Evolutionary conservation across 2,329 filamentous ascomycete species (phyloP).

Genomic region (Colletotrichum chlorophyti): DNA sequence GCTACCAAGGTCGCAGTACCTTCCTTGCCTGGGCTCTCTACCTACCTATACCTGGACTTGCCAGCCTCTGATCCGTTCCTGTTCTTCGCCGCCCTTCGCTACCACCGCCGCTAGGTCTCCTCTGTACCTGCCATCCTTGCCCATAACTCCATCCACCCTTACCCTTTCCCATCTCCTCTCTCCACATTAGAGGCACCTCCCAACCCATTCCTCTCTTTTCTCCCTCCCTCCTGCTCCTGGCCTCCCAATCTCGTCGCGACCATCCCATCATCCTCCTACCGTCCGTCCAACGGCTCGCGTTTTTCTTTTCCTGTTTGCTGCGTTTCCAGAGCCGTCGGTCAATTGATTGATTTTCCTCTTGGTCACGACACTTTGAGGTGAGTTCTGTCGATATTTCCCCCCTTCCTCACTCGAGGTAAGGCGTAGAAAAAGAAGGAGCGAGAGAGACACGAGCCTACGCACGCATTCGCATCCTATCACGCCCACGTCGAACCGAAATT

Average conservation of each 20-base stretch:
- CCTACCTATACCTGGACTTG: neutral
- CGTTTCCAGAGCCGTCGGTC: conserved; percentile 20
- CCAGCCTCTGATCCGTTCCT: conserved; percentile 18
- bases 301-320: conserved; percentile 31
- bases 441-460: neutral
- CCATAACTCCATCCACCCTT: conserved; percentile 26
- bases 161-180: conserved; percentile 28
- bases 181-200: conserved; percentile 31
- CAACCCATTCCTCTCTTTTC: conserved; percentile 32
- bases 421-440: neutral
- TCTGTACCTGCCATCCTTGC: conserved; percentile 26
- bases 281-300: conserved; percentile 27
- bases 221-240: conserved; percentile 29
- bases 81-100: conserved; percentile 6
- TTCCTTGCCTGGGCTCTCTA: too few species aligned
- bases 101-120: too few species aligned
- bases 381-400: neutral
- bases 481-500: neutral
- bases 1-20: too few species aligned
- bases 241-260: conserved; percentile 27
- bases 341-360: conserved; percentile 18
- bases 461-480: neutral
- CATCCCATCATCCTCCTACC: conserved; percentile 30
- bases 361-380: conserved; percentile 12
- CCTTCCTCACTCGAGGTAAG: neutral